Conservation (phyloP, 768 basidiomycete species). For the Russula sp. region DNA sequence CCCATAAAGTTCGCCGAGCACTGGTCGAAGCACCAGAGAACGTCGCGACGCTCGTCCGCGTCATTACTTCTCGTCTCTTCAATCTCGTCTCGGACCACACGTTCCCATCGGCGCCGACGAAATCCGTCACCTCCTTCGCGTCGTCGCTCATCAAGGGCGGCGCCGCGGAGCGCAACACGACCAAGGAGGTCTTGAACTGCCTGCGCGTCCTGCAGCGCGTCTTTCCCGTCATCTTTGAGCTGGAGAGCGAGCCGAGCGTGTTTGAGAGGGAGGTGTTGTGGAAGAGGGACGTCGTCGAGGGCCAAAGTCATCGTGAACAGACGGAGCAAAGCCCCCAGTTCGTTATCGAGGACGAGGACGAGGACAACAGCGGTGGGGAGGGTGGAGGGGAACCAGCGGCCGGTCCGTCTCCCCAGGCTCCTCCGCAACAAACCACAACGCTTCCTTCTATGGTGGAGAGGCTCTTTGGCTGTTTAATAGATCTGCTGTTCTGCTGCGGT, state of each 20-base stretch:
- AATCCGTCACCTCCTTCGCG: constrained; percentile 58
- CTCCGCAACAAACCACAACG: constrained; percentile 35
- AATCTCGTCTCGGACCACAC: constrained; percentile 73
- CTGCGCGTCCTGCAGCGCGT: constrained; percentile 85
- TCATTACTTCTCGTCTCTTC: constrained; percentile 61
- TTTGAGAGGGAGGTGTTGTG: constrained; percentile 82
- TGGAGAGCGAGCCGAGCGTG: constrained; percentile 58
- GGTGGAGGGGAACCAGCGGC: constrained; percentile 17
- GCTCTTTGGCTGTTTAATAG: constrained; percentile 71
- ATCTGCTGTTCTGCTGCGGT: constrained; percentile 88
- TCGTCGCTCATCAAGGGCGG: constrained; percentile 61
- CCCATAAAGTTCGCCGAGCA: constrained; percentile 66
- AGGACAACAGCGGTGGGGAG: constrained; percentile 40
- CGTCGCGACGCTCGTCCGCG: constrained; percentile 70
- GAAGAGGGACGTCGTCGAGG: constrained; percentile 43
- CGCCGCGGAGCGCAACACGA: constrained; percentile 53
- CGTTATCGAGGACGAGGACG: constrained; percentile 84
- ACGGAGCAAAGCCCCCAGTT: constrained; percentile 49
- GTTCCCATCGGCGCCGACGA: constrained; percentile 54
- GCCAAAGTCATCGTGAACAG: constrained; percentile 24
- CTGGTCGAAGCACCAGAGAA: constrained; percentile 81
- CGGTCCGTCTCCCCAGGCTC: constrained; percentile 15
- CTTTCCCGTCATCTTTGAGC: constrained; percentile 82
- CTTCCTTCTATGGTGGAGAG: constrained; percentile 76
- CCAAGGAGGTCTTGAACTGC: constrained; percentile 87